These are phyloP conservation scores for Eutypella sp. DNA, from an alignment of 2,329 filamentous ascomycete genomes.

Conservation along the genomic window DNA sequence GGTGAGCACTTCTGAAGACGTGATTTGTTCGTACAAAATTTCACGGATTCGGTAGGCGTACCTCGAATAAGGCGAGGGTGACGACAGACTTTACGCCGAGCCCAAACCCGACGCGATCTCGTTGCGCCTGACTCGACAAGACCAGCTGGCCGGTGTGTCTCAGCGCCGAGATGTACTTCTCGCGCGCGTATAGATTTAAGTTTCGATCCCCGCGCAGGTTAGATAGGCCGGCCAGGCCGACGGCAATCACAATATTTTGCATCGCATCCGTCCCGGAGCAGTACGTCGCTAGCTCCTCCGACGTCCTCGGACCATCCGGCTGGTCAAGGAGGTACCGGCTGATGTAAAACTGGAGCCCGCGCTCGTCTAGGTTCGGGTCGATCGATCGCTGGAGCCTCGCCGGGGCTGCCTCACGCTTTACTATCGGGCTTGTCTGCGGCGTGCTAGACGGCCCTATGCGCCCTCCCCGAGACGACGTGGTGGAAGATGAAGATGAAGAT, in stretches of 20 bases:
- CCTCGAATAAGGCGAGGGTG: slow-evolving; percentile 58
- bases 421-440: slow-evolving; percentile 3
- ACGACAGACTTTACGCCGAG: slow-evolving; percentile 49
- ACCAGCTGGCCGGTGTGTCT: slow-evolving; percentile 41
- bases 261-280: slow-evolving; percentile 34
- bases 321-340: slow-evolving; percentile 47
- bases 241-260: slow-evolving; percentile 48
- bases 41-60: slow-evolving; percentile 31
- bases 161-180: slow-evolving; percentile 51
- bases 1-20: slow-evolving; percentile 14
- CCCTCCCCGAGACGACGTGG: slow-evolving; percentile 9
- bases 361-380: slow-evolving; percentile 39
- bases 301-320: slow-evolving; percentile 41
- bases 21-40: no score
- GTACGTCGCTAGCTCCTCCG: slow-evolving; percentile 31
- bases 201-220: slow-evolving; percentile 45
- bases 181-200: slow-evolving; percentile 41
- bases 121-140: slow-evolving; percentile 18
- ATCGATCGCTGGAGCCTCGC: slow-evolving; percentile 28
- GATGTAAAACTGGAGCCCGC: slow-evolving; percentile 47
- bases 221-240: slow-evolving; percentile 54
- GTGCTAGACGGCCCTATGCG: slow-evolving; percentile 6
- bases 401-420: slow-evolving; percentile 10
- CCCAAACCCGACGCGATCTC: slow-evolving; percentile 29
- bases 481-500: slow-evolving; percentile 6